Percentiles rank a stretch among this genome's conserved stretches.
Conservation (phyloP, 108 stramenopile genomes). For the Bacterosira constricta region DNA sequence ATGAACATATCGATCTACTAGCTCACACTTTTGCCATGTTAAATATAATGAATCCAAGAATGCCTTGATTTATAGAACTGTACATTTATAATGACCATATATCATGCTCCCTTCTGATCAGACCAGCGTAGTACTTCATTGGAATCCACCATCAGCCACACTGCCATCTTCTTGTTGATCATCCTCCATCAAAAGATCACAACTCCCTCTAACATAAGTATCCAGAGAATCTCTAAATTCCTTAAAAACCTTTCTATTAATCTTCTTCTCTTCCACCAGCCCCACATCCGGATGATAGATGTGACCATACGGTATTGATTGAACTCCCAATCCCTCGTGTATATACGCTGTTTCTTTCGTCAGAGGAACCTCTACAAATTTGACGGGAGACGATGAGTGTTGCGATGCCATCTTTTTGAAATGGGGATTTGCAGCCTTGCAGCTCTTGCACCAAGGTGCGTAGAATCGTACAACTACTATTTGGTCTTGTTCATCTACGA, state of each 20-base stretch:
- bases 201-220: constrained; percentile 56
- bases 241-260: constrained; percentile 59
- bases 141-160: neutral
- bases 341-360: constrained; percentile 69
- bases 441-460: constrained; percentile 72
- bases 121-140: too few species aligned
- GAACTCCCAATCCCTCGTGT: constrained; percentile 71
- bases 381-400: constrained; percentile 46
- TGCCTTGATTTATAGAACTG: too few species aligned
- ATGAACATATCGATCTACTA: too few species aligned
- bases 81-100: too few species aligned
- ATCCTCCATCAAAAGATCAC: constrained; percentile 32
- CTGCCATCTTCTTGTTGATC: neutral
- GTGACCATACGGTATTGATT: constrained; percentile 70
- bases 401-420: constrained; percentile 54
- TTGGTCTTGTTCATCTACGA: constrained; percentile 49
- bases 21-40: too few species aligned
- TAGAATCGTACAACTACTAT: constrained; percentile 70
- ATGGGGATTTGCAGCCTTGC: constrained; percentile 59
- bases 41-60: too few species aligned
- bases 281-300: constrained; percentile 75
- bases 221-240: constrained; percentile 54
- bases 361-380: constrained; percentile 76
- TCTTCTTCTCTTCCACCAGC: constrained; percentile 66
- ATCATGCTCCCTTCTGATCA: too few species aligned